phyloP scores from a whole-genome alignment of 2,329 filamentous ascomycete genomes.

The Ophiostoma fasciatum region DNA sequence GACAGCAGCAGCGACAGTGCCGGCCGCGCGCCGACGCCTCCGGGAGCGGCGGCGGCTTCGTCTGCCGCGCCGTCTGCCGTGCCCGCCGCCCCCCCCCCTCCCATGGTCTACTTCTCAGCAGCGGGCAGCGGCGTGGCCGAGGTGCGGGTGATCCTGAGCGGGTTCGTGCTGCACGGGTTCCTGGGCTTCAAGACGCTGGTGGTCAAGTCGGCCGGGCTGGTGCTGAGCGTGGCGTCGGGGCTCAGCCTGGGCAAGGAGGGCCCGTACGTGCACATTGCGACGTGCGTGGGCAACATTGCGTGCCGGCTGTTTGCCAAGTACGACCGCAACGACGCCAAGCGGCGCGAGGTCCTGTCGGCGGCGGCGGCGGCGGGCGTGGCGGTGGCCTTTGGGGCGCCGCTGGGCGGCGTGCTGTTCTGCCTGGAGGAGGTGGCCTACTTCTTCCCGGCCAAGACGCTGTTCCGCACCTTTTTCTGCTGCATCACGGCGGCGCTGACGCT shows the following conservation, averaged over 20 bases:
- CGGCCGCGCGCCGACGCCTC: constrained; percentile 31
- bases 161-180: constrained; percentile 93
- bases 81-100: constrained; percentile 15
- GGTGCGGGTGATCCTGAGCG: constrained; percentile 93
- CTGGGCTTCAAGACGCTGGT: constrained; percentile 75
- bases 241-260: constrained; percentile 89
- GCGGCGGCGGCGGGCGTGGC: constrained; percentile 84
- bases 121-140: constrained; percentile 94
- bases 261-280: constrained; percentile 93
- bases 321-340: constrained; percentile 83
- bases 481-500: constrained; percentile 82
- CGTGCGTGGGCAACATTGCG: constrained; percentile 87
- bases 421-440: constrained; percentile 95
- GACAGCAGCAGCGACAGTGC: constrained; percentile 29
- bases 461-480: constrained; percentile 96
- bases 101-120: constrained; percentile 90
- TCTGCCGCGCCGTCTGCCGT: no score
- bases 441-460: constrained; percentile 92
- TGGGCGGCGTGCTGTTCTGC: constrained; percentile 80
- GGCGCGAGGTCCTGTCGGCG: constrained; percentile 85
- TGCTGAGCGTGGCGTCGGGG: constrained; percentile 83
- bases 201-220: constrained; percentile 68
- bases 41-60: no score
- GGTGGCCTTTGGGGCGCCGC: constrained; percentile 82
- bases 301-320: constrained; percentile 94